phyloP scores from a whole-genome alignment of 768 basidiomycete species.

The Xerocomus brunneocitrinus region DNA sequence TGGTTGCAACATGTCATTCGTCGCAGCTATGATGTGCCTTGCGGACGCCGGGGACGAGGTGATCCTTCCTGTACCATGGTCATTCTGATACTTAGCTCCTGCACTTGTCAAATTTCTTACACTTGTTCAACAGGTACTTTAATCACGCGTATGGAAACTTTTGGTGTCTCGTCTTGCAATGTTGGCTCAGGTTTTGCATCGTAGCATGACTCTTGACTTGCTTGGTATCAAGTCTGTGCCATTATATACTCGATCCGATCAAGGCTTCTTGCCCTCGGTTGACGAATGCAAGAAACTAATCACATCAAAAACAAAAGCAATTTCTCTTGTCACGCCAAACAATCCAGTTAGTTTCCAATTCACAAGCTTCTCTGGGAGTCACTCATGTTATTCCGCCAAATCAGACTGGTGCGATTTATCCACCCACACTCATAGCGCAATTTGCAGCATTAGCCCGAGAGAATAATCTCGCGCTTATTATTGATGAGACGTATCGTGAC shows the following conservation, averaged over 20 bases:
- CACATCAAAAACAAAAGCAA: conserved; percentile 57
- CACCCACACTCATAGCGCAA: conserved; percentile 47
- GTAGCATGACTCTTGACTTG: conserved; percentile 65
- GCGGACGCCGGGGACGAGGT: conserved; percentile 70
- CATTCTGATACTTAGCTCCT: conserved; percentile 1
- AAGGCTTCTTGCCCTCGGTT: conserved; percentile 59
- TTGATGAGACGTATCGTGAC: conserved; percentile 91
- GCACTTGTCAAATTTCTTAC: not conserved
- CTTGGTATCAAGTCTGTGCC: conserved; percentile 57
- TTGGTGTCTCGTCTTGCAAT: not conserved
- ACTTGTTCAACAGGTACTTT: conserved; percentile 48
- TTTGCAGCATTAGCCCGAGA: conserved; percentile 58
- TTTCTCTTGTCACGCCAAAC: conserved; percentile 73
- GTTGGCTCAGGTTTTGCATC: not conserved
- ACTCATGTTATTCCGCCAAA: not conserved
- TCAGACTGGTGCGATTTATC: conserved; percentile 68
- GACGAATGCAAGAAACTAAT: conserved; percentile 48
- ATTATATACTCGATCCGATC: conserved; percentile 44
- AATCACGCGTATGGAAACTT: conserved; percentile 47
- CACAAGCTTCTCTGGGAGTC: not conserved
- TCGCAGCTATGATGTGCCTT: conserved; percentile 54
- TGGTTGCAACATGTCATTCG: conserved; percentile 72
- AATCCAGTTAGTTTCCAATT: conserved; percentile 50
- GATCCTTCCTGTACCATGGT: conserved; percentile 72
- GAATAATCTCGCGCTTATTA: conserved; percentile 55